phyloP scores from a whole-genome alignment of 345 rosid species.

The Eucalyptus regnans region DNA sequence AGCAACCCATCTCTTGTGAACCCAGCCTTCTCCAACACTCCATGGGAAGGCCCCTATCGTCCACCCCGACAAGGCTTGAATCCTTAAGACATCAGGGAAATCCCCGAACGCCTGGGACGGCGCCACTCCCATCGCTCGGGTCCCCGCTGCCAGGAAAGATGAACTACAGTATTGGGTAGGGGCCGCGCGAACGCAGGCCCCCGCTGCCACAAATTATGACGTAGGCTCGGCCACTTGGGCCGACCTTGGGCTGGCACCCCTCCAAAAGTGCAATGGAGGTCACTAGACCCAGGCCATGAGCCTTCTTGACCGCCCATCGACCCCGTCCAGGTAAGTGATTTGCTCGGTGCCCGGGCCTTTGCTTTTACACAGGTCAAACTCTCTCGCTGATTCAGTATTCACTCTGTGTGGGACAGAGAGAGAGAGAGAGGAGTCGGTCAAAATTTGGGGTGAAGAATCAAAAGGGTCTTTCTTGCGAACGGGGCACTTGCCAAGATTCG shows the following conservation, averaged over 20 bases:
- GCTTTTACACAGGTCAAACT: rapidly evolving
- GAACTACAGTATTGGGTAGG: not conserved
- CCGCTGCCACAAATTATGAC: not conserved
- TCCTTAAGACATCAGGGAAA: constrained; percentile 19
- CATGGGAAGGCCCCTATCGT: constrained; percentile 20
- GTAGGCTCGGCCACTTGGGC: not conserved
- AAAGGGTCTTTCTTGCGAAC: not conserved
- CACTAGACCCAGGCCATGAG: not conserved
- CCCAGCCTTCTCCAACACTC: constrained; percentile 38
- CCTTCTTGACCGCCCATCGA: not conserved
- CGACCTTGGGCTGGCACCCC: not conserved
- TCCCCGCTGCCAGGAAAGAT: not conserved
- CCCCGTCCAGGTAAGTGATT: not conserved
- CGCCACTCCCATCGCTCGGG: constrained; percentile 22
- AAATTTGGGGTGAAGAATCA: not conserved
- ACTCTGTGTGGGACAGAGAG: not conserved
- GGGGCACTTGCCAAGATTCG: not conserved
- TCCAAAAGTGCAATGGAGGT: not conserved
- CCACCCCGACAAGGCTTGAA: constrained; percentile 27
- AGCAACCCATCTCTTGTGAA: constrained; percentile 28
- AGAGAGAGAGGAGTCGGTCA: not conserved
- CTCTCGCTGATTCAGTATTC: not conserved
- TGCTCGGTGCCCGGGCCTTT: rapidly evolving
- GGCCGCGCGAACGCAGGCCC: not conserved
- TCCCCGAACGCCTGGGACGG: constrained; percentile 17